These are phyloP conservation scores for Candida odintsovae DNA, from an alignment of 805 yeast genomes.

Conservation along the genomic window DNA sequence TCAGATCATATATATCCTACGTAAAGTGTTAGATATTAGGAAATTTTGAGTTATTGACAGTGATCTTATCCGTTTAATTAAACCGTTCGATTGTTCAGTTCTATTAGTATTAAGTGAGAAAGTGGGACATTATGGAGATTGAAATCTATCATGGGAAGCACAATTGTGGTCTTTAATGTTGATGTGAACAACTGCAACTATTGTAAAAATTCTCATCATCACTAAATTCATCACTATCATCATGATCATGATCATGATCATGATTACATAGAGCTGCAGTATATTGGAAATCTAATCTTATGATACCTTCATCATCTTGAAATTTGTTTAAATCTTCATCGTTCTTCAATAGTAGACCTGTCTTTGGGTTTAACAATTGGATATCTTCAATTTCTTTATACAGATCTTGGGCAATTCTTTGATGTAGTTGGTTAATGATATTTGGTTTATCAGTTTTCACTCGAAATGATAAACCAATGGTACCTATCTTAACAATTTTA, in stretches of 20 bases:
- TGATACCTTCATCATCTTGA: constrained; percentile 9
- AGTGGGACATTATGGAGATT: no score
- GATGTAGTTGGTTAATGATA: constrained; percentile 12
- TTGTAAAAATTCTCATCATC: constrained; percentile 23
- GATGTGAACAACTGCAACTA: constrained; percentile 23
- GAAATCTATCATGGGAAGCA: no score
- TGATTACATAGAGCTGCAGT: constrained; percentile 1
- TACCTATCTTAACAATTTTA: constrained; percentile 14
- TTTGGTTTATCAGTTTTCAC: constrained; percentile 13
- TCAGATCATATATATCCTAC: no score
- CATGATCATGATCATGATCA: constrained; percentile 13
- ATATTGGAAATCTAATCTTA: constrained; percentile 18
- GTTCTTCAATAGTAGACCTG: constrained; percentile 13
- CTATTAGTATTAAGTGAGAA: no score
- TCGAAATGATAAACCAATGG: constrained; percentile 14
- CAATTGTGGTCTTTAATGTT: no score
- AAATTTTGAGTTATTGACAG: no score
- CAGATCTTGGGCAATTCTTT: constrained; percentile 19
- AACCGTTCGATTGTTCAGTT: no score
- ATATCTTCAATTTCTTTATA: constrained; percentile 11
- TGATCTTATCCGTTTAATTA: no score
- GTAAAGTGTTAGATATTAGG: no score
- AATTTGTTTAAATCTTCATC: constrained; percentile 12
- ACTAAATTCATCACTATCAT: constrained; percentile 16
- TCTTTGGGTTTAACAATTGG: constrained; percentile 16